Base-by-base conservation (phyloP, 2,329 filamentous ascomycete genomes). In the Monosporascus ibericus region DNA sequence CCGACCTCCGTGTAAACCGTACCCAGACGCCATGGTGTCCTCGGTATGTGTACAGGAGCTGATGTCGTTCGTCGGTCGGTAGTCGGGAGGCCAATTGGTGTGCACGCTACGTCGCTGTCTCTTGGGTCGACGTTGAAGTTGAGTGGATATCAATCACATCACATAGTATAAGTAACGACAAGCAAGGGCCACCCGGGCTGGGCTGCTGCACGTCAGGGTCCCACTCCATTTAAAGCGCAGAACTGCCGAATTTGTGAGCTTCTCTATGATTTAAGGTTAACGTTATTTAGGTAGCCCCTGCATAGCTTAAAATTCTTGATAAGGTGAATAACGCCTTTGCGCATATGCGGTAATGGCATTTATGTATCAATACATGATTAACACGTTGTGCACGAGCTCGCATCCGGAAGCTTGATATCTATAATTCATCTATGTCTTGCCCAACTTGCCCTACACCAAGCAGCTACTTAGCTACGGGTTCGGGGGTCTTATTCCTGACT, bases 1-100 rank as follows among this genome's bases (percentile, higher is more conserved):
- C 84, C 64, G 76, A 90, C 88, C 88, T 74, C 88, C 88, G 70
- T 83, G 80, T 72, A 95, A 78, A 72, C 88, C 88, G 72, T 85
- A 92, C 75, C 88, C 88, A 66, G 88, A 92, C 73, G 88, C 80
- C 88, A 92, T 92, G 67, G 52, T 56, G 52, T 64, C 74, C 55
- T 52, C 22, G 30, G 47, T 52, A 48, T 49, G 39, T 30, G 51
- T 44, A 44, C 42, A 6, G 42, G 22, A 22, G 14, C n/a, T 17
- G 24, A 7, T 46, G 20, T 24, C 14, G 22, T 27, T 46, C 1
- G 22, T 40, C 38, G 17, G 18, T 40, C 38, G 17, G 38, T 18
- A 40, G 18, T 40, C 39, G 8, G 39, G 22, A 24, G 17, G 9
- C 39, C n/a, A 42, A 24, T 42, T 22, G 20, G 39, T 42, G n/a